These are phyloP conservation scores for Podospora anserina DNA, from an alignment of 495 filamentous ascomycete species.

Conservation along the genomic window DNA sequence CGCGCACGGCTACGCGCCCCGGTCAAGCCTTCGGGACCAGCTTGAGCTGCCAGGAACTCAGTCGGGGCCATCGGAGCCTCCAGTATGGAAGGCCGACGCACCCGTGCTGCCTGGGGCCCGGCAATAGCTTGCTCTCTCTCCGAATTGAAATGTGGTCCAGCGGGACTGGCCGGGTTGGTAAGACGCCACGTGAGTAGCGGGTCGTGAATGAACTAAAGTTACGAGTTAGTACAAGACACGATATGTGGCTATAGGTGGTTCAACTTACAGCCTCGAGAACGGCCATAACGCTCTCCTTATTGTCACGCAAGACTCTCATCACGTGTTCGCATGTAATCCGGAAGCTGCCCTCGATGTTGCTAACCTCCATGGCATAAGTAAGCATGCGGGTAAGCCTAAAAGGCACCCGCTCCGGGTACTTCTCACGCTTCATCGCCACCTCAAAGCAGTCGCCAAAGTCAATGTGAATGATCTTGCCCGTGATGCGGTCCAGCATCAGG, in stretches of 20 bases:
- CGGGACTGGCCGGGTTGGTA: slow-evolving; percentile 75
- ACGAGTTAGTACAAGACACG: not conserved
- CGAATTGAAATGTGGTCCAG: slow-evolving; percentile 72
- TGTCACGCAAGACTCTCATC: slow-evolving; percentile 92
- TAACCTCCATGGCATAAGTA: slow-evolving; percentile 99
- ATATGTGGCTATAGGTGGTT: not conserved
- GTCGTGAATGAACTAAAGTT: slow-evolving; percentile 86
- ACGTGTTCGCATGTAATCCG: slow-evolving; percentile 96
- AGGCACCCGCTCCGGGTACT: slow-evolving; percentile 95
- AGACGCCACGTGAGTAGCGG: slow-evolving; percentile 96
- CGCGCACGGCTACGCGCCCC: slow-evolving; percentile 53
- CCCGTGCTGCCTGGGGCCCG: slow-evolving; percentile 40
- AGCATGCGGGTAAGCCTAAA: slow-evolving; percentile 98
- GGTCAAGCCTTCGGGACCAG: slow-evolving; percentile 38
- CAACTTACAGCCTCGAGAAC: slow-evolving; percentile 90
- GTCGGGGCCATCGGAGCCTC: slow-evolving; percentile 56
- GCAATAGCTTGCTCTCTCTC: slow-evolving; percentile 59
- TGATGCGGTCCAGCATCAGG: slow-evolving; percentile 91
- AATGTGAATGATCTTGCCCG: slow-evolving; percentile 94
- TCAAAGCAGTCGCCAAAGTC: slow-evolving; percentile 99
- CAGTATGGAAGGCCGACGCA: slow-evolving; percentile 68
- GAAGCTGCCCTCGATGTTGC: slow-evolving; percentile 98
- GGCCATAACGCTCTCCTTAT: slow-evolving; percentile 98
- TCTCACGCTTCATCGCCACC: slow-evolving; percentile 98
- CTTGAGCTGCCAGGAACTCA: slow-evolving; percentile 47